Base-by-base conservation (phyloP, 1,139 yeast genomes). In the Geotrichum fermentans region DNA sequence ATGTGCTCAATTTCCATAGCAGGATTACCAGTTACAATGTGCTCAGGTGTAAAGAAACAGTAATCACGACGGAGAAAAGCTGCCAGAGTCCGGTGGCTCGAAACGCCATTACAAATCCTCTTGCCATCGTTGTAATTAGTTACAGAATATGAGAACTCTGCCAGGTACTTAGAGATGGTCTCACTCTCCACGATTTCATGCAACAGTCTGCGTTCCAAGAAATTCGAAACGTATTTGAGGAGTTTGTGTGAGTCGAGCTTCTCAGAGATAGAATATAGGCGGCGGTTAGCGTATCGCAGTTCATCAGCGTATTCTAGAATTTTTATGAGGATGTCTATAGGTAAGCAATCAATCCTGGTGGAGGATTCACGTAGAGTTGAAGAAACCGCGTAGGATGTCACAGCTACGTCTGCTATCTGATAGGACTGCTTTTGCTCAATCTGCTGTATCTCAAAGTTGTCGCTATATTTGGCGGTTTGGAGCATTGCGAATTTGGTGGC, bases 31-130 rank as follows among this genome's bases (percentile, higher is more conserved):
- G 50, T 47, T 8, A 49, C 40, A 26, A 49, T 22, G 38, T 49
- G 47, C 29, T 40, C n/a, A 3, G 44, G 39, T 7, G 42, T 17
- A 20, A 51, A 51, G 20, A 51, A 51, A 21, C 54, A 51, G 33
- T 44, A 40, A 24, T 51, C 54, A 3, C 45, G 45, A 1, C 14
- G 22, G 7, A 51, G 43, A 39, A 51, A 43, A 1, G 28, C 11
- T 24, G 24, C 11, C 1, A 47, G 24, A 6, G 43, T 39, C 28
- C 48, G 22, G 6, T 46, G 47, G 22, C 50, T 44, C 6, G 40
- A 30, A 13, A 18, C 5, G 8, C 8, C 17, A 5, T 32, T 8
- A 18, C 16, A 4, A 16, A 7, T 30, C 10, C 14, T 29, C 18
- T 13, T 24, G 16, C 2, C 36, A 6, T 33, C 10, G 18, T 34